A percentile compares a stretch with the other conserved stretches of the same genome.
phyloP scores from a whole-genome alignment of 805 yeast species.

The Ogataea allantospora region DNA sequence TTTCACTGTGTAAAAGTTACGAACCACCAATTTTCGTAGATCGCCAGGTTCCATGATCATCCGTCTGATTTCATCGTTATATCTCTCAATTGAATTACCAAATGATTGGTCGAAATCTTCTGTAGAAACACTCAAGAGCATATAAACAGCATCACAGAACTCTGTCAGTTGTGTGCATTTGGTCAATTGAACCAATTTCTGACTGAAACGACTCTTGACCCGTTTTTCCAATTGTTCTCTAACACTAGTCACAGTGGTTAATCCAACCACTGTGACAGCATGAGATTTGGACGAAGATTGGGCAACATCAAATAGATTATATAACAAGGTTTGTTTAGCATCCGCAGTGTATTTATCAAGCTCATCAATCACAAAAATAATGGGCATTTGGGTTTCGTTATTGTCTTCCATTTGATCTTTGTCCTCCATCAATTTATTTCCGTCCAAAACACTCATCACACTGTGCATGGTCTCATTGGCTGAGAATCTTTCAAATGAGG shows the following conservation, averaged over 20 bases:
- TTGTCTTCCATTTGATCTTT: conserved; percentile 4
- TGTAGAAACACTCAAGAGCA: conserved; percentile 13
- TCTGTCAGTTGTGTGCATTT: conserved; percentile 47
- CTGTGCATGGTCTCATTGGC: conserved; percentile 57
- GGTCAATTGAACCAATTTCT: conserved; percentile 62
- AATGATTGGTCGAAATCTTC: conserved; percentile 24
- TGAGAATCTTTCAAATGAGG: conserved; percentile 19
- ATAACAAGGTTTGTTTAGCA: conserved; percentile 77
- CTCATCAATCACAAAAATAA: conserved; percentile 81
- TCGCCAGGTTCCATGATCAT: conserved; percentile 30
- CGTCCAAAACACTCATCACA: conserved; percentile 52
- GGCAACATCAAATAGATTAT: conserved; percentile 84
- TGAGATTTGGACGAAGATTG: conserved; percentile 45
- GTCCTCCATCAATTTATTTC: conserved; percentile 23
- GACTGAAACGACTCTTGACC: conserved; percentile 86
- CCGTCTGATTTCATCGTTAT: conserved; percentile 38
- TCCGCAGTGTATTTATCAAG: conserved; percentile 74
- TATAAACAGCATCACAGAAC: conserved; percentile 47
- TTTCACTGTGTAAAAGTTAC: conserved; percentile 57
- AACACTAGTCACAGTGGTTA: conserved; percentile 70
- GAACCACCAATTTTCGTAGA: conserved; percentile 38
- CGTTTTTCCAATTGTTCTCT: conserved; percentile 86
- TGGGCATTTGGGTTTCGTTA: conserved; percentile 43
- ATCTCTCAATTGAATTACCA: neutral
- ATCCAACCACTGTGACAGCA: conserved; percentile 81